Conservation (phyloP, 225 moss, liverwort and hornwort genomes). For the Sphagnum tenellum region DNA sequence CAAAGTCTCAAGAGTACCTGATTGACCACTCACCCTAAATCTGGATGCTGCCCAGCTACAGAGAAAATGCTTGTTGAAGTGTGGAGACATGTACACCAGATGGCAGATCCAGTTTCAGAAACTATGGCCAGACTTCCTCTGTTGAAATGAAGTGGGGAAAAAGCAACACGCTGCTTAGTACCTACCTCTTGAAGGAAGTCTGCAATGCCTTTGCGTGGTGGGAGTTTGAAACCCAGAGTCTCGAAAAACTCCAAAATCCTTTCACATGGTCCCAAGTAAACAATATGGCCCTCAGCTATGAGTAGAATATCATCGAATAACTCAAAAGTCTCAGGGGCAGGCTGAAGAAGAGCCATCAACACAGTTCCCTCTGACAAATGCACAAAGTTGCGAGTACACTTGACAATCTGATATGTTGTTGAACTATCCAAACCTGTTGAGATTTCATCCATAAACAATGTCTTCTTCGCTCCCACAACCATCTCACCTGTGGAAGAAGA, state of each 20-base stretch:
- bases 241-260: slow-evolving; percentile 50
- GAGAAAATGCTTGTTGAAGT: no score
- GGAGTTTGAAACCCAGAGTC: slow-evolving; percentile 39
- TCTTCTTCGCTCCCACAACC: slow-evolving; percentile 60
- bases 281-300: slow-evolving; percentile 49
- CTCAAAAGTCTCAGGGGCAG: slow-evolving; percentile 55
- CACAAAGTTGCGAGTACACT: slow-evolving; percentile 48
- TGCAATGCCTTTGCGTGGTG: slow-evolving; percentile 51
- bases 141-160: no score
- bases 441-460: slow-evolving; percentile 58
- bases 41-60: no score
- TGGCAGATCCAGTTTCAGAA: no score
- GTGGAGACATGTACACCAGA: no score
- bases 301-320: slow-evolving; percentile 50
- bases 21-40: no score
- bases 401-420: slow-evolving; percentile 51
- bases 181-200: slow-evolving; percentile 59
- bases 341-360: slow-evolving; percentile 58
- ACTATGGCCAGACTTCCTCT: no score
- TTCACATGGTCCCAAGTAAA: slow-evolving; percentile 46
- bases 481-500: slow-evolving; percentile 33
- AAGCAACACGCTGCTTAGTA: no score
- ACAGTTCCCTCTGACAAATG: slow-evolving; percentile 53
- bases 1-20: no score
- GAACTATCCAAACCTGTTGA: slow-evolving; percentile 60